Evolutionary conservation across 768 basidiomycete genomes (phyloP), one percentile per base, ranked within the genome.

Genomic region (Ramaria rubella): DNA sequence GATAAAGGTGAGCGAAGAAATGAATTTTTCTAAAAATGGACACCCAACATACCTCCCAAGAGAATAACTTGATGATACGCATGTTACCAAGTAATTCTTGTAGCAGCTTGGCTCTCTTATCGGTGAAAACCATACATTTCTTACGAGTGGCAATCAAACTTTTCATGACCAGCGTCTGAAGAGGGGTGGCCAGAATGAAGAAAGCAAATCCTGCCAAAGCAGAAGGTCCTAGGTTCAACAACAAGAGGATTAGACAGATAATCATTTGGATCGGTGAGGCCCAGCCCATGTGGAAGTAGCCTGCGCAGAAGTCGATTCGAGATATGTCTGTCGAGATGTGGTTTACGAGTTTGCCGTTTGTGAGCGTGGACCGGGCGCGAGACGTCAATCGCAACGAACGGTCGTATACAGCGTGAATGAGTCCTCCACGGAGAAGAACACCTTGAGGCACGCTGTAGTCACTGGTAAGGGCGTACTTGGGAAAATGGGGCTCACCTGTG

Each of bases 241-340:
- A 64, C 1, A 95, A 78, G 23, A 94, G 77, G 48, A 83, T 70
- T 4, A 94, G 76, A 67, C 90, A 92, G 48, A 94, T 81, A 17
- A 73, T 66, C 71, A 94, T 78, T 66, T 91, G 88, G 46, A 94
- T 83, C 1, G 84, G 85, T 0, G 85, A 81, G 5, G 85, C 73
- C 85, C 87, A 90, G 36, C 78, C 76, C 77, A 92, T 85, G 62
- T 90, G 88, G 69, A 90, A 87, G 72, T 85, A 88, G 19, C 84
- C 76, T 63, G 81, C 77, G 63, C 86, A 87, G 63, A 93, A 96
- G 66, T 97, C 93, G 65, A 97, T 89, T 21, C 94, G 81, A 27
- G 88, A 92, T 21, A 94, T 83, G 66, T 94, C 92, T 1, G 89
- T 91, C 5, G 90, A 92, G 59, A 98, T 94, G 71, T 95, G 92